Percentiles rank a stretch among this genome's conserved stretches.
Evolutionary conservation across 2,329 filamentous ascomycete species (phyloP).

Genomic region (Pochonia chlamydosporia): DNA sequence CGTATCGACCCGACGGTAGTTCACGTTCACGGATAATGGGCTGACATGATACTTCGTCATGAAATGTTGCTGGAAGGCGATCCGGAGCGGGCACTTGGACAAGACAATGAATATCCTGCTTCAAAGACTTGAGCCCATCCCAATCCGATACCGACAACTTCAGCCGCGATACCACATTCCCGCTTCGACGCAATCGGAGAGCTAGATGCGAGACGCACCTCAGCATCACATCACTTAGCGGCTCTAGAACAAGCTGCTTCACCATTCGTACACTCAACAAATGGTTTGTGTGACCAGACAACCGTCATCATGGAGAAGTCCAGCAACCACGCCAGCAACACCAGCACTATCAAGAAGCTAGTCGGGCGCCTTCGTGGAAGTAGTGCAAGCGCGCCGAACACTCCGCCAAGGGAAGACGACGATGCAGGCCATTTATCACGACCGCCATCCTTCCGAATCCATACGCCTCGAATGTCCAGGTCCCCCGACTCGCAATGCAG

Average conservation of each 20-base stretch:
- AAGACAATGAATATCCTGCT: background rate
- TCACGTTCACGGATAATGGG: background rate
- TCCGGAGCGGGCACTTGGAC: background rate
- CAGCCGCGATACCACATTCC: background rate
- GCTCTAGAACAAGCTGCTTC: too few species aligned
- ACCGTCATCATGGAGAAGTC: background rate
- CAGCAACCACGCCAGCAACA: background rate
- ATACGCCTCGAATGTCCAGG: background rate
- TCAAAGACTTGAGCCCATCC: background rate
- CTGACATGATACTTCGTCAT: background rate
- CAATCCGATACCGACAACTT: background rate
- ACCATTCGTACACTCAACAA: background rate
- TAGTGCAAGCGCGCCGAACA: slow-evolving; percentile 1
- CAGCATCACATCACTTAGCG: too few species aligned
- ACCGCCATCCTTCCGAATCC: background rate
- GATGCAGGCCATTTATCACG: background rate
- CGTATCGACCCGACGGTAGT: background rate
- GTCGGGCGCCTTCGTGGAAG: slow-evolving; percentile 11
- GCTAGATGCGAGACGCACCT: too few species aligned
- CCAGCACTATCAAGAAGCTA: slow-evolving; percentile 6
- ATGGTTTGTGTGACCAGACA: background rate
- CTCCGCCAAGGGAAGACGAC: background rate
- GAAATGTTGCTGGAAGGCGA: background rate
- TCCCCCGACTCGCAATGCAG: slow-evolving; percentile 2
- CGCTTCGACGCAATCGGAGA: too few species aligned